Base-by-base conservation (phyloP, 352 stramenopile species). In the Phytophthora podocarpi region DNA sequence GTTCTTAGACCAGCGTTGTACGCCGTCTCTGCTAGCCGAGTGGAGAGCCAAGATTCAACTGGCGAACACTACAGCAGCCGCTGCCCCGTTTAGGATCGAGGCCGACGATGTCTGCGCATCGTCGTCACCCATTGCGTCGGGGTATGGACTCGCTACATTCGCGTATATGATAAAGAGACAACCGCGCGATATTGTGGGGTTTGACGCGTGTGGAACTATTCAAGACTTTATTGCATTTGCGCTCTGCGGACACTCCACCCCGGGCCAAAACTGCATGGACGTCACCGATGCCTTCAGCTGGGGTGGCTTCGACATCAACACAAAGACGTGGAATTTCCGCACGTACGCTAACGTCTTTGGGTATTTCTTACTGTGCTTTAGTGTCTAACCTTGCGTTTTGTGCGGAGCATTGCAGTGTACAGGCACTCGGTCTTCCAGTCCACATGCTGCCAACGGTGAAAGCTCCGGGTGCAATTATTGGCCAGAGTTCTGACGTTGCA, bases 261-360 rank as follows among this genome's bases (percentile, higher is more conserved):
- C 67, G 1, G 32, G 23, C 1, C 26, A 80, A 11, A 73, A 73
- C 20, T 72, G 53, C 41, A 93, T 93, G 43, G 83, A 91, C 64
- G 74, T 67, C 11, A 93, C 82, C 1, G 72, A 93, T 45, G 83
- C 79, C n/a, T 89, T 75, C 42, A 89, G 81, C 53, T 93, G 81
- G 81, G 83, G 83, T 12, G 70, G 65, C 20, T 91, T 88, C 41
- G 72, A 93, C 35, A 37, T 71, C 5, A 35, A 60, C 12, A 72
- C 32, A 4, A 58, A 69, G 23, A 66, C 56, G 3, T 92, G 80
- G 80, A 78, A 85, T 31, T 26, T 24, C 16, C 45, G 51, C 41
- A 59, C 59, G 79, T 85, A 74, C 47, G 65, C 51, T 8, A 9
- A 9, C 15, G 16, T 10, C 32, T 4, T 48, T 13, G 3, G 31